Percentiles rank a stretch among this genome's conserved stretches.
Evolutionary conservation across 441 rosid species (phyloP).

Genomic region (Gossypium davidsonii): DNA sequence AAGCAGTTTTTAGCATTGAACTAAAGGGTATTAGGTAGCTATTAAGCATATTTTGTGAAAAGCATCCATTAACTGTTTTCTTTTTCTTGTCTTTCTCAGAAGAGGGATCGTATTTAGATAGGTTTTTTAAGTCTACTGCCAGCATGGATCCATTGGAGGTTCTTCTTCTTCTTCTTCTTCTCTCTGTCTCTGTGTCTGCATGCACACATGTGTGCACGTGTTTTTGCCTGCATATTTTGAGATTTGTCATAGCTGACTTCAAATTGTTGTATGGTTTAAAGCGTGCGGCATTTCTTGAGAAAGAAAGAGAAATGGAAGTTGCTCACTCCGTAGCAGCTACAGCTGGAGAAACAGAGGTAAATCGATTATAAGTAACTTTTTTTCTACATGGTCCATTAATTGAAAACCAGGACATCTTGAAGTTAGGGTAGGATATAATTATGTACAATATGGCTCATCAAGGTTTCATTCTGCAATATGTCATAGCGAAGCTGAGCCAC

Average conservation of each 20-base stretch:
- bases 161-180: neutral
- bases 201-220: neutral
- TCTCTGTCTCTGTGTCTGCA: neutral
- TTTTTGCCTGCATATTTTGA: neutral
- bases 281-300: slow-evolving; percentile 78
- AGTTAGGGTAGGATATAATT: neutral
- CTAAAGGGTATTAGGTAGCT: neutral
- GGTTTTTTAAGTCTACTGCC: slow-evolving; percentile 61
- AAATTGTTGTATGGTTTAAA: slow-evolving; percentile 17
- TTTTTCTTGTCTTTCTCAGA: slow-evolving; percentile 35
- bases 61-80: neutral
- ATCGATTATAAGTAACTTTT: neutral
- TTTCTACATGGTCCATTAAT: neutral
- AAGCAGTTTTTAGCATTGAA: neutral
- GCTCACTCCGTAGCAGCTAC: slow-evolving; percentile 80
- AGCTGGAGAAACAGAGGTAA: slow-evolving; percentile 81
- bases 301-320: slow-evolving; percentile 71
- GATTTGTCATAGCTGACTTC: neutral
- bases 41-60: neutral
- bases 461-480: neutral
- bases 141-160: slow-evolving; percentile 71
- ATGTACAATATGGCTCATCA: neutral
- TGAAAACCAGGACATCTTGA: neutral
- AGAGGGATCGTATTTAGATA: slow-evolving; percentile 82
- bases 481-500: neutral